Percentiles rank a stretch among this genome's conserved stretches.
Conservation (phyloP, 169 alveolate species). For the Cryptosporidium viatorum region DNA sequence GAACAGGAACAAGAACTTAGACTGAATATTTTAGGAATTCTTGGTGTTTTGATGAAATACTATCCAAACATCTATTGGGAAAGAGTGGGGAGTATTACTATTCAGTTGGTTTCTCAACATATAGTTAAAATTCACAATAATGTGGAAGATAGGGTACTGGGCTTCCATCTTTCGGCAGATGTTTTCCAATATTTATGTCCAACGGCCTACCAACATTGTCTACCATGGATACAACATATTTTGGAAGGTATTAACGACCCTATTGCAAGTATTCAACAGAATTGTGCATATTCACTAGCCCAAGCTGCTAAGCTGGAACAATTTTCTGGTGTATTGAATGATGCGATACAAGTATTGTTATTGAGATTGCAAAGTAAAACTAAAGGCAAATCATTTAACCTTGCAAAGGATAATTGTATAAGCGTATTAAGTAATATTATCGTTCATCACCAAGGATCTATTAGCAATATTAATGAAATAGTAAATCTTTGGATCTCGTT, state of each 20-base stretch:
- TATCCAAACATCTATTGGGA: slow-evolving; percentile 64
- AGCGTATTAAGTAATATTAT: slow-evolving; percentile 41
- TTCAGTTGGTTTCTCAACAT: slow-evolving; percentile 64
- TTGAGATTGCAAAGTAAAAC: slow-evolving; percentile 41
- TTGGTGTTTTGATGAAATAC: slow-evolving; percentile 67
- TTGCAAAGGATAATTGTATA: slow-evolving; percentile 64
- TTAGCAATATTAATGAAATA: slow-evolving; percentile 31
- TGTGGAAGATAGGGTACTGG: slow-evolving; percentile 64
- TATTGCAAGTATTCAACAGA: slow-evolving; percentile 73
- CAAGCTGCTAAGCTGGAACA: slow-evolving; percentile 69
- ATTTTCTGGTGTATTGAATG: slow-evolving; percentile 35
- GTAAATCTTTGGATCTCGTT: slow-evolving; percentile 46
- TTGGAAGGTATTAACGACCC: slow-evolving; percentile 73
- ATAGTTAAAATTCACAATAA: slow-evolving; percentile 43
- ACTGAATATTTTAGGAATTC: slow-evolving; percentile 43
- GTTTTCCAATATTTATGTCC: slow-evolving; percentile 73
- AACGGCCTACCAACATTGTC: slow-evolving; percentile 66
- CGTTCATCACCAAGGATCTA: slow-evolving; percentile 29
- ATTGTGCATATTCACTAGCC: slow-evolving; percentile 70
- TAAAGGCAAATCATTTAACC: slow-evolving; percentile 64
- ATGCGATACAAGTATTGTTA: slow-evolving; percentile 54
- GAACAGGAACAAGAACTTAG: slow-evolving; percentile 76
- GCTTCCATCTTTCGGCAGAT: slow-evolving; percentile 70
- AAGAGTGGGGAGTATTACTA: slow-evolving; percentile 53
- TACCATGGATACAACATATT: slow-evolving; percentile 61